Evolutionary conservation across 2,329 filamentous ascomycete genomes (phyloP), one percentile per base, ranked within the genome.

Genomic region (Corniculantispora saksenae): DNA sequence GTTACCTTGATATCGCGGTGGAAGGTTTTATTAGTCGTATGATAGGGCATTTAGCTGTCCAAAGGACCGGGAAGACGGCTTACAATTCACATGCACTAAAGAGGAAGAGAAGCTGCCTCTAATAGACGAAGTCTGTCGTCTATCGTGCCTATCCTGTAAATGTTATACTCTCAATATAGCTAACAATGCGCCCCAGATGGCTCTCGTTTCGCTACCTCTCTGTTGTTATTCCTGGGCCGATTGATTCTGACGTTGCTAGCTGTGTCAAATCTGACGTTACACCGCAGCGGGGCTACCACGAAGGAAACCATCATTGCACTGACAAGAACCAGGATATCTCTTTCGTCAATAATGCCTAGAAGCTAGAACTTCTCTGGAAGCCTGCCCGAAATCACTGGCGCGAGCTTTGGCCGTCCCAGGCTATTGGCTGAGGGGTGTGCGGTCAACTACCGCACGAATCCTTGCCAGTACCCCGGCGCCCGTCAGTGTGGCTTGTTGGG

Each of bases 281-380:
- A 13, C n/a, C 38, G 15, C 51, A 13, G 29, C 29, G 32, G 51
- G 51, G 15, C 19, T 25, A 38, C 51, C 27, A n/a, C 29, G 29
- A 32, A 50, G 23, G 5, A 50, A 23, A 38, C 51, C 23, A 55
- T n/a, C 21, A 55, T n/a, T 21, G 27, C 29, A 19, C n/a, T 38
- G 27, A 35, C 32, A 21, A 23, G 17, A 35, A 19, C 51, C 35
- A 35, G 27, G 51, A 17, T 55, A 12, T 55, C 47, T 23, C 3
- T 23, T 13, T 15, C 32, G 10, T 32, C 32, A 32, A 32, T 23
- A 19, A 15, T 23, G 15, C 8, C 32, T 10, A 48, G 54, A n/a
- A 57, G 54, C 54, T 43, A 57, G 54, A 57, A 57, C 35, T 21
- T 43, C 32, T 43, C 35, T 57, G 54, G 54, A 57, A 57, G 35